Conservation (phyloP, 345 rosid genomes). For the Aegle marmelos region DNA sequence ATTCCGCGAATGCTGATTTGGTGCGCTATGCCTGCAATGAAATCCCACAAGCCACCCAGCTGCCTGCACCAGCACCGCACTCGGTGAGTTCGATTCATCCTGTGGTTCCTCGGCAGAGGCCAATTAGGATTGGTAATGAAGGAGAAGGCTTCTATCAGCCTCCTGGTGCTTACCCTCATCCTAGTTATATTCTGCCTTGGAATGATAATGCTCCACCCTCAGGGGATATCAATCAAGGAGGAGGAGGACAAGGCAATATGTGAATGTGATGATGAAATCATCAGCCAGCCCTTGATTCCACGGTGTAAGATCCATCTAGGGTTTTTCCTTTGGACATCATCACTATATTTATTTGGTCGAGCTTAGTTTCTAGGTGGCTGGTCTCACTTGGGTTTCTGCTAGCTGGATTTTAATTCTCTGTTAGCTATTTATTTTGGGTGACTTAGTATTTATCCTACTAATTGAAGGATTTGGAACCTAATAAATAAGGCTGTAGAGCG, state of each 20-base stretch:
- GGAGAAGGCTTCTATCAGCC: constrained; percentile 23
- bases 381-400: constrained; percentile 30
- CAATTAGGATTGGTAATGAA: constrained; percentile 27
- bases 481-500: constrained; percentile 27
- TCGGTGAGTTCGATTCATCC: constrained; percentile 26
- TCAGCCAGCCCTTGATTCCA: neutral
- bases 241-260: constrained; percentile 49
- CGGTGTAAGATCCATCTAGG: constrained; percentile 23
- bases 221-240: constrained; percentile 49
- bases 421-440: constrained; percentile 12
- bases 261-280: constrained; percentile 24
- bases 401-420: constrained; percentile 24
- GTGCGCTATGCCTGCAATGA: constrained; percentile 55
- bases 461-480: constrained; percentile 11
- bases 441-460: neutral
- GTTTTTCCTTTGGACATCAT: constrained; percentile 20
- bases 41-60: constrained; percentile 18
- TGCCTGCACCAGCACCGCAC: constrained; percentile 28
- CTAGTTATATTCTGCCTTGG: constrained; percentile 45
- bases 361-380: constrained; percentile 29
- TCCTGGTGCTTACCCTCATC: constrained; percentile 23
- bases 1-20: constrained; percentile 77
- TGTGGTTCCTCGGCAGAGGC: constrained; percentile 30
- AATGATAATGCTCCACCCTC: constrained; percentile 36
- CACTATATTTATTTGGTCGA: constrained; percentile 12